Evolutionary conservation across 1,284 basidiomycete species (phyloP).

Genomic region (Apiotrichum domesticum): DNA sequence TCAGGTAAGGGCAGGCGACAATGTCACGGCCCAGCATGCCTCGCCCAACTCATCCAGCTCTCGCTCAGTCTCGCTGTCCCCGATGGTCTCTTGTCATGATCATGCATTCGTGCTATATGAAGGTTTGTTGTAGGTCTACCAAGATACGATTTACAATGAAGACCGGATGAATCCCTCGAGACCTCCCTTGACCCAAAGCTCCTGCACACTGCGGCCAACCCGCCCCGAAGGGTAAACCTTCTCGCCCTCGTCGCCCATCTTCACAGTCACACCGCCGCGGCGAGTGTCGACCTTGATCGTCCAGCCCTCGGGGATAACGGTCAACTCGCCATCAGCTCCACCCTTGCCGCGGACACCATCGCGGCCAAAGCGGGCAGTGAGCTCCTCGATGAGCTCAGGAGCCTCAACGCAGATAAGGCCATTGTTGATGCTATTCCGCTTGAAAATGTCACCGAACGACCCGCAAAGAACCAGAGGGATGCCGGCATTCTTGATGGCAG

Average conservation of each 20-base stretch:
- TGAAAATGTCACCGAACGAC: slow-evolving; percentile 98
- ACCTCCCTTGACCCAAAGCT: slow-evolving; percentile 58
- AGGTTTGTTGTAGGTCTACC: too few relatives aligned
- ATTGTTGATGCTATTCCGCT: slow-evolving; percentile 98
- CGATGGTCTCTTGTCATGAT: too few relatives aligned
- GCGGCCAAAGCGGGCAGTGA: slow-evolving; percentile 68
- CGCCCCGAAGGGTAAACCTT: slow-evolving; percentile 64
- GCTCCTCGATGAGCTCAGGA: slow-evolving; percentile 77
- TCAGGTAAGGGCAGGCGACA: too few relatives aligned
- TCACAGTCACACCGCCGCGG: slow-evolving; percentile 60
- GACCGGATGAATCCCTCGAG: slow-evolving; percentile 53
- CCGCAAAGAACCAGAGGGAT: slow-evolving; percentile 90
- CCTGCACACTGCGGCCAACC: slow-evolving; percentile 85
- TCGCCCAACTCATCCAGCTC: too few relatives aligned
- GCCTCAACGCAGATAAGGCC: slow-evolving; percentile 92
- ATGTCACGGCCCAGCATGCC: too few relatives aligned
- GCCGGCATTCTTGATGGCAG: slow-evolving; percentile 89
- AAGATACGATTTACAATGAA: slow-evolving; percentile 38
- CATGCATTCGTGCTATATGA: too few relatives aligned
- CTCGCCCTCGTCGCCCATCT: slow-evolving; percentile 46
- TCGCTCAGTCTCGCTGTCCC: too few relatives aligned
- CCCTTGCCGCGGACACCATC: slow-evolving; percentile 69
- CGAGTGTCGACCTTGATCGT: slow-evolving; percentile 62
- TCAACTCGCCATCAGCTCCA: slow-evolving; percentile 69
- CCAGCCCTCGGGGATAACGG: slow-evolving; percentile 63